Evolutionary conservation across 2,329 filamentous ascomycete species (phyloP).

Genomic region (Fusarium bactridioides): DNA sequence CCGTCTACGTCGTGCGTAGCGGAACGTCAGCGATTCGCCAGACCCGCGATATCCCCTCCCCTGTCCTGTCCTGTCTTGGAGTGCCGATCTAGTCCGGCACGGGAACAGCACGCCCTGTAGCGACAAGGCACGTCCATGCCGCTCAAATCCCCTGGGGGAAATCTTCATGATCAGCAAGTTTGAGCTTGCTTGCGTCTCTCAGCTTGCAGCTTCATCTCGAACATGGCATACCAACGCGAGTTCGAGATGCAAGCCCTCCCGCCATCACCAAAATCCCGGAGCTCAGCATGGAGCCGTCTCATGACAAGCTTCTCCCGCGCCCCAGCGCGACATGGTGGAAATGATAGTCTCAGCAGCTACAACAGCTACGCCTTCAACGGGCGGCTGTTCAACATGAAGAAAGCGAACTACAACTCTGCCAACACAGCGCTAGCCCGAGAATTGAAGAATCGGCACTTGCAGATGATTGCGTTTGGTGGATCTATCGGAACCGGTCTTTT

Average conservation of each 20-base stretch:
- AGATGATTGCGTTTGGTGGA: conserved; percentile 68
- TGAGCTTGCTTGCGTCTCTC: not conserved
- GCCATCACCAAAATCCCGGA: not conserved
- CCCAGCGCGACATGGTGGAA: not conserved
- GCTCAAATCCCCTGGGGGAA: conserved; percentile 1
- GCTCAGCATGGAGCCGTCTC: conserved; percentile 2
- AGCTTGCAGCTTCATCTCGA: not conserved
- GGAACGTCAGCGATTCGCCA: conserved; percentile 7
- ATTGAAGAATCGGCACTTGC: conserved; percentile 75
- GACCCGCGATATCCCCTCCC: not conserved
- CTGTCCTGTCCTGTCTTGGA: not conserved
- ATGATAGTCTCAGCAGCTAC: conserved; percentile 17
- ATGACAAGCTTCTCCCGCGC: conserved; percentile 26
- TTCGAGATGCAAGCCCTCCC: conserved; percentile 28
- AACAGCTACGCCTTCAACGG: conserved; percentile 16
- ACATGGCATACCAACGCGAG: conserved; percentile 38
- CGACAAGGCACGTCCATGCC: conserved; percentile 13
- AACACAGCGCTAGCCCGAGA: conserved; percentile 76
- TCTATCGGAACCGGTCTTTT: conserved; percentile 90
- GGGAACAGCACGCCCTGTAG: conserved; percentile 6
- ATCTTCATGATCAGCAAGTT: not conserved
- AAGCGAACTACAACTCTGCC: conserved; percentile 75
- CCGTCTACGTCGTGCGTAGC: not conserved
- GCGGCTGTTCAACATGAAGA: conserved; percentile 59
- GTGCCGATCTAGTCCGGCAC: not conserved